Conservation (phyloP, 2,329 filamentous ascomycete species). For the Botrytis fragariae region DNA sequence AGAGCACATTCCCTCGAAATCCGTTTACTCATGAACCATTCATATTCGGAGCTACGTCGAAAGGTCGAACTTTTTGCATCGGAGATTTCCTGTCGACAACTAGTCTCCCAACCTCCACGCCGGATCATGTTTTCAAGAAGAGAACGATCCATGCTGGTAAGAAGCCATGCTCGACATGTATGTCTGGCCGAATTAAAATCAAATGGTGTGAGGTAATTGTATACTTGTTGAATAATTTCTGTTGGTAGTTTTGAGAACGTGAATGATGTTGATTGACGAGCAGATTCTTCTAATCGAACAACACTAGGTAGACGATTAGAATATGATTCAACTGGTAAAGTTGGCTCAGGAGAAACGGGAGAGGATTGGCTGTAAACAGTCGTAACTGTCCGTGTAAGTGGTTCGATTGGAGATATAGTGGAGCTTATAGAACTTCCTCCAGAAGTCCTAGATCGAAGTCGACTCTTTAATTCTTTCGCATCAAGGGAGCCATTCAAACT, state of each 20-base stretch:
- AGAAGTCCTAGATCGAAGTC: background rate
- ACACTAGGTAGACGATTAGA: constrained; percentile 17
- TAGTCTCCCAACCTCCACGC: constrained; percentile 54
- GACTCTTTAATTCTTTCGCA: background rate
- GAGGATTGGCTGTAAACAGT: constrained; percentile 24
- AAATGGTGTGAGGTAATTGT: constrained; percentile 37
- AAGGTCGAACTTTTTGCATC: constrained; percentile 16
- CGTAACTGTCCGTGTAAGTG: constrained; percentile 16
- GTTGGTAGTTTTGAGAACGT: constrained; percentile 31
- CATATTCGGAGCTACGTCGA: constrained; percentile 26
- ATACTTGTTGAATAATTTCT: constrained; percentile 43
- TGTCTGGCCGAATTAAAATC: constrained; percentile 60
- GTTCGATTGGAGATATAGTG: constrained; percentile 10
- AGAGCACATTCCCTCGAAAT: constrained; percentile 44
- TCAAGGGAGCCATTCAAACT: constrained; percentile 9
- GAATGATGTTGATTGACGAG: constrained; percentile 23
- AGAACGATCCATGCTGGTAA: constrained; percentile 50
- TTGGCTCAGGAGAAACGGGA: constrained; percentile 23
- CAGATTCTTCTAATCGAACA: constrained; percentile 22
- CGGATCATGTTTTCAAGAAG: constrained; percentile 54
- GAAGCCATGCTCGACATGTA: constrained; percentile 59
- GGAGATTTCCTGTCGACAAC: constrained; percentile 31
- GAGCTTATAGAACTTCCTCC: constrained; percentile 1
- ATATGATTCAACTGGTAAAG: constrained; percentile 15
- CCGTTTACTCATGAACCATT: constrained; percentile 44